Percentiles rank a stretch among this genome's conserved stretches.
phyloP scores from a whole-genome alignment of 495 filamentous ascomycete genomes.

The Pseudotulostoma volvatum region DNA sequence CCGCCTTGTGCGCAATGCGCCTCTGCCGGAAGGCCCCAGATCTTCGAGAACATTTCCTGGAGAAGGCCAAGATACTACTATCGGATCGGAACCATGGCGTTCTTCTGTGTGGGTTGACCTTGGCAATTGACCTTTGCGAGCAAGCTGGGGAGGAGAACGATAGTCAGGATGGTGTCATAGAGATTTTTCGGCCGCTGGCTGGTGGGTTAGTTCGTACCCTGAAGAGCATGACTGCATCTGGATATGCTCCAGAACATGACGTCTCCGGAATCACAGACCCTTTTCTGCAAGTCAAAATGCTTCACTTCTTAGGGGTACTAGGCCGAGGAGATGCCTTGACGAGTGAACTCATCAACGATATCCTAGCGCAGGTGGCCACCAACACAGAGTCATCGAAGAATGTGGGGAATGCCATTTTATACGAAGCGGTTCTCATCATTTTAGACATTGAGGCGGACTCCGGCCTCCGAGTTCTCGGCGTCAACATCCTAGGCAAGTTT shows the following conservation, averaged over 20 bases:
- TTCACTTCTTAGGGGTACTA: conserved; percentile 69
- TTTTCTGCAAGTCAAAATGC: conserved; percentile 94
- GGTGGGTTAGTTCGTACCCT: conserved; percentile 70
- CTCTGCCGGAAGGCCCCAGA: conserved; percentile 97
- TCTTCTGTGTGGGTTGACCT: conserved; percentile 74
- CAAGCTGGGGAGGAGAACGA: conserved; percentile 73
- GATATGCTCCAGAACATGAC: conserved; percentile 95
- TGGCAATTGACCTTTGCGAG: conserved; percentile 85
- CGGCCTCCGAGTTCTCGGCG: conserved; percentile 78
- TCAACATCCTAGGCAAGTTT: conserved; percentile 98
- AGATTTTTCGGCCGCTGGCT: conserved; percentile 73
- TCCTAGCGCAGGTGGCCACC: conserved; percentile 91
- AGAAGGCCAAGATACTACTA: conserved; percentile 78
- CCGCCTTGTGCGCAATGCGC: conserved; percentile 97
- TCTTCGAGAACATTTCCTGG: conserved; percentile 89
- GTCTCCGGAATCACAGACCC: conserved; percentile 96
- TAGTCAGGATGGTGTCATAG: conserved; percentile 67
- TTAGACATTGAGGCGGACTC: conserved; percentile 97
- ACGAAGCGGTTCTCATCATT: conserved; percentile 93
- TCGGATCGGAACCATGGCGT: conserved; percentile 92
- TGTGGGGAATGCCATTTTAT: conserved; percentile 92
- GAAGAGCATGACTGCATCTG: conserved; percentile 82
- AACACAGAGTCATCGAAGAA: conserved; percentile 98
- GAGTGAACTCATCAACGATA: conserved; percentile 96
- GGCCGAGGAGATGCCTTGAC: conserved; percentile 75